Evolutionary conservation across 495 filamentous ascomycete genomes (phyloP).

Genomic region (Platismatia glauca): DNA sequence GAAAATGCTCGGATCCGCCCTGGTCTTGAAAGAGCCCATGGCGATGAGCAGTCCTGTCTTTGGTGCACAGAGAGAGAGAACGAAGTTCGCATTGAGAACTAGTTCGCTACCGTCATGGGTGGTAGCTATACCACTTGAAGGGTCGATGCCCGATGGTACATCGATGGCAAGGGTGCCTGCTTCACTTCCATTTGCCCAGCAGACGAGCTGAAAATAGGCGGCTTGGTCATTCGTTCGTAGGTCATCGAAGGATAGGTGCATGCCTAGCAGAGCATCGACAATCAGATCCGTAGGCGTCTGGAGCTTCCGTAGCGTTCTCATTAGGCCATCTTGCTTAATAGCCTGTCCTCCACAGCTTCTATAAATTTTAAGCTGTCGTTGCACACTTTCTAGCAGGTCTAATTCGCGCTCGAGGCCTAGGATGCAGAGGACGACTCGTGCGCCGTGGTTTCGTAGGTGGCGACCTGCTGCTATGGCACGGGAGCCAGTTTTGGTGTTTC

Average conservation of each 20-base stretch:
- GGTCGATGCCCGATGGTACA: conserved; percentile 78
- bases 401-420: conserved; percentile 68
- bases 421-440: conserved; percentile 72
- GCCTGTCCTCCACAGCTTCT: conserved; percentile 67
- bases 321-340: conserved; percentile 45
- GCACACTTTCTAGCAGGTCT: conserved; percentile 64
- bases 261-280: conserved; percentile 78
- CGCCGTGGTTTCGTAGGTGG: conserved; percentile 71
- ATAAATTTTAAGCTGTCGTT: conserved; percentile 66
- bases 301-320: conserved; percentile 56
- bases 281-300: conserved; percentile 61
- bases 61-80: conserved; percentile 76
- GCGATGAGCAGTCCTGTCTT: conserved; percentile 73
- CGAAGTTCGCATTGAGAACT: conserved; percentile 48
- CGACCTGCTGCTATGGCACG: conserved; percentile 78
- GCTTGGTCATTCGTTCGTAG: conserved; percentile 73
- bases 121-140: conserved; percentile 55
- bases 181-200: conserved; percentile 78
- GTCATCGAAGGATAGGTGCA: conserved; percentile 76
- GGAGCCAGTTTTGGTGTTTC: conserved; percentile 78
- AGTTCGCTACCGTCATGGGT: conserved; percentile 1
- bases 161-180: conserved; percentile 73
- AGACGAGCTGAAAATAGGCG: conserved; percentile 70
- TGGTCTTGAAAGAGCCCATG: conserved; percentile 49
- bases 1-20: conserved; percentile 56